These are phyloP conservation scores for Periglandula ipomoeae DNA, from an alignment of 2,329 filamentous ascomycete species.

Conservation along the genomic window DNA sequence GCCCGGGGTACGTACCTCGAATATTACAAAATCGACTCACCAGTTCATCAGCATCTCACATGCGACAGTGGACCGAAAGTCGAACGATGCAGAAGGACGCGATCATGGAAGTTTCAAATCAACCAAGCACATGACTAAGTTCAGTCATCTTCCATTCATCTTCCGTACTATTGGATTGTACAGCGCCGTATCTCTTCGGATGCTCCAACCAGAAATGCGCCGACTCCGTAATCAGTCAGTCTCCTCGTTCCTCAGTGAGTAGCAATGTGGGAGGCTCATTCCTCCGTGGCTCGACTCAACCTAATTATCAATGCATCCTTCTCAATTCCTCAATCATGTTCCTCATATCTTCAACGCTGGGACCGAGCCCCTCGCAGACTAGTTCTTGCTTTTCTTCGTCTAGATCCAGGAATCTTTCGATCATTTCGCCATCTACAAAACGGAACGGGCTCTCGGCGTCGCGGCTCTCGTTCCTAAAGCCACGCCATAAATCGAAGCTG, in stretches of 20 bases:
- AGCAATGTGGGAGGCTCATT: too few species aligned
- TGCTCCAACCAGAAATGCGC: neutral
- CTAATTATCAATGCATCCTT: constrained; percentile 42
- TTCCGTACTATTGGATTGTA: too few species aligned
- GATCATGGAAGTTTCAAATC: too few species aligned
- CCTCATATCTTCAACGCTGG: constrained; percentile 53
- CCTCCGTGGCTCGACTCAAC: neutral
- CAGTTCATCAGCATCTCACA: too few species aligned
- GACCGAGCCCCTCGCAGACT: constrained; percentile 47
- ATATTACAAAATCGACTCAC: neutral
- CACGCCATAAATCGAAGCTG: constrained; percentile 71
- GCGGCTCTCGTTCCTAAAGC: constrained; percentile 64
- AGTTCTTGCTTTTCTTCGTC: constrained; percentile 46
- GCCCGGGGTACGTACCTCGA: constrained; percentile 16
- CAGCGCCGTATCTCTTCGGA: neutral
- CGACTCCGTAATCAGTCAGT: neutral
- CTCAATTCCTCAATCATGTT: constrained; percentile 54
- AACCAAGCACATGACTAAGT: too few species aligned
- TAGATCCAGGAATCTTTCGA: constrained; percentile 75
- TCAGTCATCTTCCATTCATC: too few species aligned
- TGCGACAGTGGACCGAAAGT: neutral
- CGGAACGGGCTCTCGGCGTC: constrained; percentile 71
- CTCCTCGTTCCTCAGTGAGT: too few species aligned
- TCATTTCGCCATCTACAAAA: constrained; percentile 86
- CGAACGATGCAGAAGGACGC: too few species aligned